Base-by-base conservation (phyloP, 192 early-diverging fungal species). In the Coemansia sp. region DNA sequence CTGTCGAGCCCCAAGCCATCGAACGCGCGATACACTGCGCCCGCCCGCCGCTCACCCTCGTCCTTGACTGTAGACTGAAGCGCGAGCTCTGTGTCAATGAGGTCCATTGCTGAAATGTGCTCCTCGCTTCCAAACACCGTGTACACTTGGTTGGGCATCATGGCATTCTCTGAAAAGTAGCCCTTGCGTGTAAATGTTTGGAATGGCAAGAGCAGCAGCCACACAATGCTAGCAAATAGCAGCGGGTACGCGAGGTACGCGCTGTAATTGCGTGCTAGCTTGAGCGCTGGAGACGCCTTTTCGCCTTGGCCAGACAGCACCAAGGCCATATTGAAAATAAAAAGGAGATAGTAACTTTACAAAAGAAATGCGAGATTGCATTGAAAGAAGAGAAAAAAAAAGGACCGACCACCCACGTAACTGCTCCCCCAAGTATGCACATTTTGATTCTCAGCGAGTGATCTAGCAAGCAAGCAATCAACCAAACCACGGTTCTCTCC, bases 151-250 rank as follows among this genome's bases (percentile, higher is more conserved):
- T 85, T 88, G 14, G 90, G 89, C 40, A 91, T 72, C 63, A 93
- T 83, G 5, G 91, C 91, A 62, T 91, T 93, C 69, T 93, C 91
- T 0, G 90, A 91, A 31, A 91, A 77, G 69, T 93, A 93, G 0
- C 86, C 88, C 28, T 65, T 36, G 57, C 88, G 87, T 51, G 83
- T 88, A 59, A 89, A 87, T n/a, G 60, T 69, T 50, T 85, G 79
- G 38, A 83, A 77, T 9, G 91, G 90, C 18, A 93, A 69, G 31
- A 84, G 67, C 21, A 91, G 72, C 9, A 91, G 70, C 90, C 90
- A 91, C 39, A 74, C 48, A 20, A 88, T 68, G 1, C 85, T 88
- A 18, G 84, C 83, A 23, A 84, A 45, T 16, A 86, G 86, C 20
- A 93, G 77, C 2, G 86, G 62, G 36, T 83, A 79, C 71, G 88